These are phyloP conservation scores for Cordyceps tenuipes DNA, from an alignment of 2,329 filamentous ascomycete species.

Conservation along the genomic window DNA sequence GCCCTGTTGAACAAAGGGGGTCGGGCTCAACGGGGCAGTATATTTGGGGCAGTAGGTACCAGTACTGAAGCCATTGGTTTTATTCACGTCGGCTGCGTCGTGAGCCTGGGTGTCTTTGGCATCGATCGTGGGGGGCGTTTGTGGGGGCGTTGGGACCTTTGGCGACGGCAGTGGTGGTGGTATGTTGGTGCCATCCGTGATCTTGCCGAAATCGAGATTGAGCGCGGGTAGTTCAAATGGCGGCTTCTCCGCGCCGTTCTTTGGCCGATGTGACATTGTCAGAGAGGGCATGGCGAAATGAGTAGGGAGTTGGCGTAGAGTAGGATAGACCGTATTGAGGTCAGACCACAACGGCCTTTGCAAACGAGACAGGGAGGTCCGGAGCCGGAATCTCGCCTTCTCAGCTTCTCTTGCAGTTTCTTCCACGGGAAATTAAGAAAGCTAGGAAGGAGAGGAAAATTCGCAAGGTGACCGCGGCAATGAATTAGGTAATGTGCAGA, in stretches of 20 bases:
- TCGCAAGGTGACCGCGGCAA: not conserved
- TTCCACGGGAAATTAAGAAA: not conserved
- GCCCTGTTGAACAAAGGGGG: slow-evolving; percentile 42
- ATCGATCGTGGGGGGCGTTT: slow-evolving; percentile 23
- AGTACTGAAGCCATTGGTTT: slow-evolving; percentile 35
- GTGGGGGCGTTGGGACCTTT: slow-evolving; percentile 38
- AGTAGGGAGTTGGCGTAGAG: not conserved
- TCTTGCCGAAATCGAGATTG: slow-evolving; percentile 48
- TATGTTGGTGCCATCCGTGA: slow-evolving; percentile 54
- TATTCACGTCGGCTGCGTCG: slow-evolving; percentile 11
- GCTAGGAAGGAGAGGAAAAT: no score
- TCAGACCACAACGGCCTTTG: not conserved
- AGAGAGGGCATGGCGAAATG: not conserved
- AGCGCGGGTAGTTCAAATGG: slow-evolving; percentile 51
- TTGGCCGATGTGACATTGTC: slow-evolving; percentile 6
- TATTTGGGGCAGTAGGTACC: slow-evolving; percentile 43
- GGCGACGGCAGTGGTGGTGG: slow-evolving; percentile 51
- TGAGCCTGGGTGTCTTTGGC: slow-evolving; percentile 11
- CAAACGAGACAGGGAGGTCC: not conserved
- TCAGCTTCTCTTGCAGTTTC: not conserved
- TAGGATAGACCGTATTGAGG: not conserved
- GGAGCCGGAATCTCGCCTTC: not conserved
- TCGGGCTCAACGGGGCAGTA: slow-evolving; percentile 44
- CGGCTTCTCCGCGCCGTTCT: slow-evolving; percentile 14
- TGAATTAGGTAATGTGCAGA: slow-evolving; percentile 2